These are phyloP conservation scores for Globisporangium acanthophoron DNA, from an alignment of 352 stramenopile genomes.

Conservation along the genomic window DNA sequence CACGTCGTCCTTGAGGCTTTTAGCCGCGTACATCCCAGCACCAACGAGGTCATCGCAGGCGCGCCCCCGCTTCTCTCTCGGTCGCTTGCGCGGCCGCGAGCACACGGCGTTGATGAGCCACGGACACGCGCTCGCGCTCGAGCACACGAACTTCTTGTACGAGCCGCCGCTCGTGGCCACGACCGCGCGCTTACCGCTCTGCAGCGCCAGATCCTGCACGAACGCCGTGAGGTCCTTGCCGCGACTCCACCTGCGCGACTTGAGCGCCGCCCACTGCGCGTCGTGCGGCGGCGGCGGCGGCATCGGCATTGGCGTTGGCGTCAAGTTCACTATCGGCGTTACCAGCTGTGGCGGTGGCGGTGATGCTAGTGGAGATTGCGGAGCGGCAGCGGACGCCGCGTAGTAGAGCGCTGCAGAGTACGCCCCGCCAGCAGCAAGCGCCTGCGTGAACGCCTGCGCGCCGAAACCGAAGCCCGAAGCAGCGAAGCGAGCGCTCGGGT, in stretches of 20 bases:
- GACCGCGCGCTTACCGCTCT: conserved; percentile 33
- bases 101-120: conserved; percentile 50
- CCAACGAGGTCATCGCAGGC: no score
- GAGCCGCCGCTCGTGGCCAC: conserved; percentile 45
- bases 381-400: not conserved
- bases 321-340: not conserved
- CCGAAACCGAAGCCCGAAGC: not conserved
- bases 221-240: conserved; percentile 40
- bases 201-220: conserved; percentile 47
- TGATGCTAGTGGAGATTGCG: not conserved
- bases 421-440: not conserved
- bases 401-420: not conserved
- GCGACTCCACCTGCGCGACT: conserved; percentile 25
- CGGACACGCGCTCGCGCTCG: conserved; percentile 26
- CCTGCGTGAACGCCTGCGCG: conserved; percentile 9
- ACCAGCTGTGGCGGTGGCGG: not conserved
- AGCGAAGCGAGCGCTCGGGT: not conserved
- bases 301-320: not conserved
- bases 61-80: conserved; percentile 6
- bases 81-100: conserved; percentile 23
- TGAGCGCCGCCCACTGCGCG: conserved; percentile 23
- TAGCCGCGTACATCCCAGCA: not conserved
- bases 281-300: not conserved
- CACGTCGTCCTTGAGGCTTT: not conserved
- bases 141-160: conserved; percentile 56